Percentiles rank a stretch among this genome's conserved stretches.
These are phyloP conservation scores for Cylindricascospora bacillispora DNA, from an alignment of 1,139 yeast genomes.

Conservation along the genomic window DNA sequence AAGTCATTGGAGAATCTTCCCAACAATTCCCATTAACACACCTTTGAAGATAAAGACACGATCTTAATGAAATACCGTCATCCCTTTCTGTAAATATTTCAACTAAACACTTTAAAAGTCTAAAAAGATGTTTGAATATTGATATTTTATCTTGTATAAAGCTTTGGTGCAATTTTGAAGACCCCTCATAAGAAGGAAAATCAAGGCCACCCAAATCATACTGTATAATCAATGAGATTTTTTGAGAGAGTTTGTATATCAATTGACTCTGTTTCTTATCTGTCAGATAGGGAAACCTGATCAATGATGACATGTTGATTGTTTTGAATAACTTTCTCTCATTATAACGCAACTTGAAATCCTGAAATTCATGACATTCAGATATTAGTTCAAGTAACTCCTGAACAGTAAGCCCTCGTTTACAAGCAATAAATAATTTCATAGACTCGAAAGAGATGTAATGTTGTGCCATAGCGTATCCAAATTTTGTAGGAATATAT, in stretches of 20 bases:
- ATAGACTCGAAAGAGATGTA: slow-evolving; percentile 34
- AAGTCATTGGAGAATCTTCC: slow-evolving; percentile 34
- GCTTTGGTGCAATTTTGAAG: slow-evolving; percentile 28
- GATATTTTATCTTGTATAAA: slow-evolving; percentile 32
- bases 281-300: slow-evolving; percentile 26
- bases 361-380: slow-evolving; percentile 30
- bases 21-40: slow-evolving; percentile 34
- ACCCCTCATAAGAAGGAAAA: slow-evolving; percentile 31
- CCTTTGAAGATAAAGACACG: slow-evolving; percentile 28
- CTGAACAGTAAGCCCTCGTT: slow-evolving; percentile 9
- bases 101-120: slow-evolving; percentile 32
- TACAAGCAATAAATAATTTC: slow-evolving; percentile 24
- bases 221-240: slow-evolving; percentile 31
- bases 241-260: slow-evolving; percentile 22
- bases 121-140: slow-evolving; percentile 30
- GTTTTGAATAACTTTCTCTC: slow-evolving; percentile 34
- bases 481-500: slow-evolving; percentile 32
- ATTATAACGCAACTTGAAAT: slow-evolving; percentile 30
- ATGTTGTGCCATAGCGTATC: slow-evolving; percentile 36
- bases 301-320: slow-evolving; percentile 29
- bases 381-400: slow-evolving; percentile 26
- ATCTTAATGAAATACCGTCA: slow-evolving; percentile 31
- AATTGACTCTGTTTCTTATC: slow-evolving; percentile 16
- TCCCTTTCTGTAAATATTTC: slow-evolving; percentile 32
- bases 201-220: slow-evolving; percentile 37